phyloP scores from a whole-genome alignment of 2,329 filamentous ascomycete species.

The Aspergillus clavatus region DNA sequence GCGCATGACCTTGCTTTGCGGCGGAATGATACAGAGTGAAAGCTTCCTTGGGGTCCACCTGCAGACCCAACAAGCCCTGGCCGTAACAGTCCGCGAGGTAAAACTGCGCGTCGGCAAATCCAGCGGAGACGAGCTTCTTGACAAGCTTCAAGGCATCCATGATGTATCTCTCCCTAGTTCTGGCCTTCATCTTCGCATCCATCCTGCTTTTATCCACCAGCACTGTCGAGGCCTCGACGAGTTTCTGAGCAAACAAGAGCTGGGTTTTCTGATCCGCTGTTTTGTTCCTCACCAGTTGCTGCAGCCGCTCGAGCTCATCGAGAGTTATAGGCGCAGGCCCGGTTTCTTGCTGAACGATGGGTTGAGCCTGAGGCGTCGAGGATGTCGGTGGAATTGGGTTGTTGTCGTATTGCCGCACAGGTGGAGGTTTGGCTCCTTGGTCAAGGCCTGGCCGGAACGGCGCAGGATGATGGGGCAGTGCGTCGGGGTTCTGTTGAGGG shows the following conservation, averaged over 20 bases:
- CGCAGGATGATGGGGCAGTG: conserved; percentile 51
- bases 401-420: conserved; percentile 47
- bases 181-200: conserved; percentile 59
- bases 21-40: conserved; percentile 91
- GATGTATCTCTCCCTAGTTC: conserved; percentile 74
- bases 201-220: conserved; percentile 69
- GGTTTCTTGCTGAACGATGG: conserved; percentile 11
- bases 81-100: conserved; percentile 86
- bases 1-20: conserved; percentile 80
- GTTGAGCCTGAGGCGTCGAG: conserved; percentile 21
- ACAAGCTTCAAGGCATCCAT: conserved; percentile 83
- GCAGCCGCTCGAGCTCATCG: conserved; percentile 71
- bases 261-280: conserved; percentile 67
- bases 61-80: conserved; percentile 70
- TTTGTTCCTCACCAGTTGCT: conserved; percentile 64
- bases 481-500: conserved; percentile 47
- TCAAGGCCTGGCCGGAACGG: conserved; percentile 52
- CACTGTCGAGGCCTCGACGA: conserved; percentile 77
- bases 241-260: conserved; percentile 70
- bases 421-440: conserved; percentile 44
- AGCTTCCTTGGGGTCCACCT: conserved; percentile 83
- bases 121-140: conserved; percentile 73
- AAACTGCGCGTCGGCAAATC: conserved; percentile 86
- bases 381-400: conserved; percentile 34
- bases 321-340: conserved; percentile 60